A percentile compares a stretch with the other conserved stretches of the same genome.
phyloP scores from a whole-genome alignment of 2,329 filamentous ascomycete genomes.

The Aspergillus arachidicola region DNA sequence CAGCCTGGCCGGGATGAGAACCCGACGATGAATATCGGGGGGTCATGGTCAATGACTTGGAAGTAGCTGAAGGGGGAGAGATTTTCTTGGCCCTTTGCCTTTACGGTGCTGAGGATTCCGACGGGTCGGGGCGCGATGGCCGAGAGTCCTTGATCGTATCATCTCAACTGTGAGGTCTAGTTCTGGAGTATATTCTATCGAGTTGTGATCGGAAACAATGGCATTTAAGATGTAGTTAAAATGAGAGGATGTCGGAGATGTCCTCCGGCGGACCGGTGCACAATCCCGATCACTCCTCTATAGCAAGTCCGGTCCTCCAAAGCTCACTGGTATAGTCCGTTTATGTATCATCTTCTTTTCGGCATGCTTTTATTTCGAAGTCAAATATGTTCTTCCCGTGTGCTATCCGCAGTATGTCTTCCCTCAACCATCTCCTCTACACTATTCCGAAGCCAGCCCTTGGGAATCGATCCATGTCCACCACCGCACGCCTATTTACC shows the following conservation, averaged over 20 bases:
- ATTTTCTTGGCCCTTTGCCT: conserved; percentile 67
- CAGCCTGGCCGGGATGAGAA: conserved; percentile 57
- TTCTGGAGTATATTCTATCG: neutral
- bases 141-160: neutral
- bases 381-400: neutral
- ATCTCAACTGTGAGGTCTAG: neutral
- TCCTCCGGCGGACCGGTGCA: neutral
- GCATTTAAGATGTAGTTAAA: neutral
- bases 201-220: neutral
- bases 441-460: neutral
- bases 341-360: neutral
- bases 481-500: neutral
- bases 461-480: neutral
- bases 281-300: neutral
- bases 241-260: neutral
- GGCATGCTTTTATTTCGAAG: too few relatives aligned
- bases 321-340: neutral
- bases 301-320: neutral
- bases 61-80: conserved; percentile 85
- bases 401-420: neutral
- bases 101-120: conserved; percentile 60
- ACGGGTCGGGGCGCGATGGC: conserved; percentile 78
- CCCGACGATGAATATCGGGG: conserved; percentile 74
- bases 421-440: neutral
- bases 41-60: conserved; percentile 78